phyloP scores from a whole-genome alignment of 169 alveolate genomes.

The Plasmodium gallinaceum region DNA sequence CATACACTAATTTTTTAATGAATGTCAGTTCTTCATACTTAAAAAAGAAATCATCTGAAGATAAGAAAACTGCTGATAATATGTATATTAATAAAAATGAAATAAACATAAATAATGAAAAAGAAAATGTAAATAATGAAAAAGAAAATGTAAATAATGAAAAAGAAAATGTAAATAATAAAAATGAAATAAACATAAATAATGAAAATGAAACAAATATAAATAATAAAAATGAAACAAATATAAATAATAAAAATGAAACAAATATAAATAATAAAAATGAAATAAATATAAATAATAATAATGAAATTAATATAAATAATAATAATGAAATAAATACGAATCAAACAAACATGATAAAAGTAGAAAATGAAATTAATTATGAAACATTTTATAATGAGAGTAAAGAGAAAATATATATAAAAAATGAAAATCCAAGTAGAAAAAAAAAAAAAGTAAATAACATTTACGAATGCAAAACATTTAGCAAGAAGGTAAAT shows the following conservation, averaged over 20 bases:
- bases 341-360: background rate
- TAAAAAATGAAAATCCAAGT: constrained; percentile 7
- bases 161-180: background rate
- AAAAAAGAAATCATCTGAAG: background rate
- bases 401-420: background rate
- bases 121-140: constrained; percentile 4
- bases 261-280: background rate
- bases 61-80: background rate
- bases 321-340: background rate
- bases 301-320: background rate
- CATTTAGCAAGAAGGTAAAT: background rate
- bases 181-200: background rate
- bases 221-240: background rate
- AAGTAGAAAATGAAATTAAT: background rate
- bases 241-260: background rate
- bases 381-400: background rate
- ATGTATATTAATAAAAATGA: background rate
- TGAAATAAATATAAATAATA: background rate
- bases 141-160: background rate
- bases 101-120: background rate
- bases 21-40: constrained; percentile 43
- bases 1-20: constrained; percentile 51
- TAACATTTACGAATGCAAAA: background rate
- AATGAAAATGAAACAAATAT: background rate
- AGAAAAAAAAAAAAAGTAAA: constrained; percentile 33